Conservation (phyloP, 1,284 basidiomycete genomes). For the Caloboletus inedulis region DNA sequence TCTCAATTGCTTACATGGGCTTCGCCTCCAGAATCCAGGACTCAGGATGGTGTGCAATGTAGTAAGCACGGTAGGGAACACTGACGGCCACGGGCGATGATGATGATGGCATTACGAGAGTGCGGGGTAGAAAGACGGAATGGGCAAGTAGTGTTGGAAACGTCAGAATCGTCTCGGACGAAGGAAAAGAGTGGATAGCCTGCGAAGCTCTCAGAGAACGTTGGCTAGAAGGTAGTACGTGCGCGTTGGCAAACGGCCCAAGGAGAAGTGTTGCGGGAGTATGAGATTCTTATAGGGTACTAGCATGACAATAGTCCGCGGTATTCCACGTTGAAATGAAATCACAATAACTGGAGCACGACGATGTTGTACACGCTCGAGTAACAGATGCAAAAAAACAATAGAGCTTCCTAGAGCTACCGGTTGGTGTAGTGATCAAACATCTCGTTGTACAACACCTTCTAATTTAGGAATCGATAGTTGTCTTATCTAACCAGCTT, state of each 20-base stretch:
- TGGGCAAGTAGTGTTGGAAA: neutral
- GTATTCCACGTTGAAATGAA: neutral
- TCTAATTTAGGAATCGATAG: slow-evolving; percentile 10
- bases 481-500: neutral
- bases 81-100: slow-evolving; percentile 5
- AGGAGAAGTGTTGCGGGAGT: neutral
- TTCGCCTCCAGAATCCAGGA: slow-evolving; percentile 27
- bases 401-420: too few species aligned
- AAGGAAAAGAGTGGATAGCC: slow-evolving; percentile 26
- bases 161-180: slow-evolving; percentile 28
- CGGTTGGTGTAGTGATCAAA: neutral
- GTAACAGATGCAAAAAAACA: slow-evolving; percentile 8
- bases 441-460: slow-evolving; percentile 11
- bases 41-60: slow-evolving; percentile 18
- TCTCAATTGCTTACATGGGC: slow-evolving; percentile 22
- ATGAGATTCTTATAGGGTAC: slow-evolving; percentile 16
- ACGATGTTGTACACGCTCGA: neutral
- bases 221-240: slow-evolving; percentile 1
- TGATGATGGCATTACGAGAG: slow-evolving; percentile 15
- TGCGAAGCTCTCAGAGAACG: slow-evolving; percentile 24
- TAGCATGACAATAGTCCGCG: slow-evolving; percentile 20
- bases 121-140: neutral
- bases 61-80: slow-evolving; percentile 12
- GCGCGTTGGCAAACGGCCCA: slow-evolving; percentile 6
- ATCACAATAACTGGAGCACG: neutral